Evolutionary conservation across 768 basidiomycete species (phyloP), one percentile per base, ranked within the genome.

Genomic region (Hysterangium stoloniferum): DNA sequence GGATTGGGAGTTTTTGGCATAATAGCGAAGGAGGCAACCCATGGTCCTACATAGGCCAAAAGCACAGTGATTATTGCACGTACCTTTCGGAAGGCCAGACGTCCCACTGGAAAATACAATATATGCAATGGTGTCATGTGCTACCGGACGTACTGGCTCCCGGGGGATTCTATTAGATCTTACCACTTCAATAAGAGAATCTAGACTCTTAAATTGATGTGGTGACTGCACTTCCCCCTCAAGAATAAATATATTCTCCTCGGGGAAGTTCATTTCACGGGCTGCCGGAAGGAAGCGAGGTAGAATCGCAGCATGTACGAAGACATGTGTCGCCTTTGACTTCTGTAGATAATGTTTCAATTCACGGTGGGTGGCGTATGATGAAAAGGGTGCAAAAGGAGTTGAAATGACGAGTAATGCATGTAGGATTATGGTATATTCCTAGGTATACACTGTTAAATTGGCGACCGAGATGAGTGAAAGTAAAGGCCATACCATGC

Each of bases 41-140:
- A n/a, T n/a, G n/a, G n/a, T n/a, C 4, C 7, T 37, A n/a, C n/a
- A n/a, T n/a, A n/a, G n/a, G n/a, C n/a, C n/a, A n/a, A 25, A 56
- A 25, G 4, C 22, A 34, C 28, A 50, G 24, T 29, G 25, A 51
- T 17, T 24, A 5, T 2, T 15, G 4, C 6, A 53, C 59, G 6
- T 22, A 79, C 84, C 84, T 75, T 88, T 88, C 0, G 86, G 84
- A 3, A 80, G 66, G 0, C 86, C 86, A 53, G 75, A 86, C 0
- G 86, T 88, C 20, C 86, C 86, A 57, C 86, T 87, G 0, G 86
- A 88, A 59, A 85, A 86, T 0, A 82, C 68, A 3, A 88, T 67
- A 60, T 87, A 85, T 1, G 82, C 85, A 1, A 86, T 64, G 0
- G 80, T 83, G 52, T 80, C 66, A 27, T 66, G 68, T 15, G 56